phyloP scores from a whole-genome alignment of 75 land plant genomes.

The Pinus albicaulis region DNA sequence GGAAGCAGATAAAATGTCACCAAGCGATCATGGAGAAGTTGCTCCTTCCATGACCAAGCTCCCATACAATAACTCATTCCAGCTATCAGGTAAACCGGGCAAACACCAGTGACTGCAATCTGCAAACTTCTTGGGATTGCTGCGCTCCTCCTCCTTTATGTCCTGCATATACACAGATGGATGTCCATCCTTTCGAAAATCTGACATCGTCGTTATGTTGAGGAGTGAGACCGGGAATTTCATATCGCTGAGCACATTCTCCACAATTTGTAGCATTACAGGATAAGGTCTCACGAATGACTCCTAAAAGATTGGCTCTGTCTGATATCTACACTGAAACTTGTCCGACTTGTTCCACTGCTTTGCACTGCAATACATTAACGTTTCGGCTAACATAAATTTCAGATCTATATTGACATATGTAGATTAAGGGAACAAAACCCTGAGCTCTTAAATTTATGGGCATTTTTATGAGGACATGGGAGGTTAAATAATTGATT shows the following conservation, averaged over 20 bases:
- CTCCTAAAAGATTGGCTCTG: background rate
- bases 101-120: slow-evolving; percentile 42
- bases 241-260: background rate
- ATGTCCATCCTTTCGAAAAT: slow-evolving; percentile 33
- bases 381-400: background rate
- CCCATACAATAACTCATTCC: slow-evolving; percentile 24
- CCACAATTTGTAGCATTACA: background rate
- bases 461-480: too few species aligned
- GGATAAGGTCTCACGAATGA: background rate
- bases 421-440: too few species aligned
- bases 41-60: too few species aligned
- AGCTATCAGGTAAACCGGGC: slow-evolving; percentile 37
- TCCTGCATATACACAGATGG: slow-evolving; percentile 9
- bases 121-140: background rate
- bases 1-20: too few species aligned
- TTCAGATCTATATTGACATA: too few species aligned
- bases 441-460: too few species aligned
- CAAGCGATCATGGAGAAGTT: too few species aligned
- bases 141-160: background rate
- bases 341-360: slow-evolving; percentile 32
- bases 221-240: slow-evolving; percentile 28
- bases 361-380: slow-evolving; percentile 13
- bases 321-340: background rate
- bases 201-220: slow-evolving; percentile 25
- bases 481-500: too few species aligned